Evolutionary conservation across 2,329 filamentous ascomycete species (phyloP).

Genomic region (Samsoniella hepiali): DNA sequence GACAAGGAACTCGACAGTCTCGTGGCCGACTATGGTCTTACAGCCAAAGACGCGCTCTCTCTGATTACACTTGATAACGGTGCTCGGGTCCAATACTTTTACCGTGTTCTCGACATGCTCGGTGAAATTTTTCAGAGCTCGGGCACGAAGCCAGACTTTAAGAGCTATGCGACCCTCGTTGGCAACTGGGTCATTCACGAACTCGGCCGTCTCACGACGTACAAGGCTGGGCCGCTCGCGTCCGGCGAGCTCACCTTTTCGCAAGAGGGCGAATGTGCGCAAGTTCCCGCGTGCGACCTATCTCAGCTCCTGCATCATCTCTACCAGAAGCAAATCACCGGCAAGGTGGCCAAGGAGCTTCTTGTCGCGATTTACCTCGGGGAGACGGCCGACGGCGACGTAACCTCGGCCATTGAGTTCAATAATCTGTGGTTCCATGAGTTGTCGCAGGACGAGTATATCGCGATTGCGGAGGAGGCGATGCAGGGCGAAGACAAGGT

Average conservation of each 20-base stretch:
- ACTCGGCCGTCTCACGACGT: constrained; percentile 63
- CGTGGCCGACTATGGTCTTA: constrained; percentile 62
- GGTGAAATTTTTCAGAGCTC: constrained; percentile 28
- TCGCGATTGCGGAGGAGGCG: constrained; percentile 42
- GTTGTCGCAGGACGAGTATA: constrained; percentile 47
- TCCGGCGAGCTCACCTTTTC: constrained; percentile 46
- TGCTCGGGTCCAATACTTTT: constrained; percentile 77
- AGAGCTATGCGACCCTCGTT: constrained; percentile 44
- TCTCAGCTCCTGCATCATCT: constrained; percentile 51
- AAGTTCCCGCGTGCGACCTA: constrained; percentile 46
- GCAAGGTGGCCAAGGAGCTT: constrained; percentile 56
- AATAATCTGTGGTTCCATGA: constrained; percentile 55
- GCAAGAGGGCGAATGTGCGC: constrained; percentile 44
- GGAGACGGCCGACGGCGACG: constrained; percentile 38
- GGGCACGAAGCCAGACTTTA: constrained; percentile 26
- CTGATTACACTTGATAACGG: constrained; percentile 76
- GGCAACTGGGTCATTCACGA: constrained; percentile 73
- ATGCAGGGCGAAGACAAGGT: constrained; percentile 46
- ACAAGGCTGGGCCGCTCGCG: constrained; percentile 37
- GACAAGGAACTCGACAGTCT: constrained; percentile 66
- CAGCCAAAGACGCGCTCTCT: constrained; percentile 77
- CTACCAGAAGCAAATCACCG: constrained; percentile 48
- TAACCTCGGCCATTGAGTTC: constrained; percentile 44
- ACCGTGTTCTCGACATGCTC: constrained; percentile 57
- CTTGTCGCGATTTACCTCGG: constrained; percentile 51